Base-by-base conservation (phyloP, 306 rosid genomes). In the Benincasa hispida region DNA sequence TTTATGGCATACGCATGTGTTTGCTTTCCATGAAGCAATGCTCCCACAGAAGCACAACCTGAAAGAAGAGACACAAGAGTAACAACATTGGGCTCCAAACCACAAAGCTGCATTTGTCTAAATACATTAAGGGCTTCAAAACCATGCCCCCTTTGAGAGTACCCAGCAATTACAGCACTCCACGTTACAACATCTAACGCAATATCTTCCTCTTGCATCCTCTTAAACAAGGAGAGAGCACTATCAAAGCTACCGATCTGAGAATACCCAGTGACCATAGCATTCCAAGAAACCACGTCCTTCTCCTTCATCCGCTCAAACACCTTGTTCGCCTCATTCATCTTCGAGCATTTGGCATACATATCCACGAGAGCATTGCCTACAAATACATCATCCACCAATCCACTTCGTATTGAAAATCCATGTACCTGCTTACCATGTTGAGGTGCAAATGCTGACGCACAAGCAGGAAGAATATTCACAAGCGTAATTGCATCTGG, bases 241-340 rank as follows among this genome's bases (percentile, higher is more conserved):
- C 81, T 82, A 14, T 87, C 92, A 84, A 80, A 89, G 72, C 84
- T 82, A 17, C 93, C 97, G 55, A 81, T 82, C 77, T 86, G 95
- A 78, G 98, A 93, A 85, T 83, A 91, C 42, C 93, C 97, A 2
- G 96, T 89, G 12, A 93, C 96, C 89, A 93, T 89, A 22, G 92
- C 87, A 87, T 93, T 93, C 96, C 97, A 93, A 47, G 96, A 87
- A 84, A 93, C 93, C 78, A 93, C 92, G 83, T 93, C 98, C 88
- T 87, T 93, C 65, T 74, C 81, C 83, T 74, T 75, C 96, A 91
- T 93, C 84, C 68, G 66, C 73, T 85, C 81, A 24, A 93, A 93
- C 80, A 87, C 89, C 87, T 45, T 88, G 73, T 58, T 77, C 3
- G 97, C 98, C 60, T 87, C 96, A 45, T 83, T 87, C 88, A 91